phyloP scores from a whole-genome alignment of 2,329 filamentous ascomycete species.

The Penicillium sp. region DNA sequence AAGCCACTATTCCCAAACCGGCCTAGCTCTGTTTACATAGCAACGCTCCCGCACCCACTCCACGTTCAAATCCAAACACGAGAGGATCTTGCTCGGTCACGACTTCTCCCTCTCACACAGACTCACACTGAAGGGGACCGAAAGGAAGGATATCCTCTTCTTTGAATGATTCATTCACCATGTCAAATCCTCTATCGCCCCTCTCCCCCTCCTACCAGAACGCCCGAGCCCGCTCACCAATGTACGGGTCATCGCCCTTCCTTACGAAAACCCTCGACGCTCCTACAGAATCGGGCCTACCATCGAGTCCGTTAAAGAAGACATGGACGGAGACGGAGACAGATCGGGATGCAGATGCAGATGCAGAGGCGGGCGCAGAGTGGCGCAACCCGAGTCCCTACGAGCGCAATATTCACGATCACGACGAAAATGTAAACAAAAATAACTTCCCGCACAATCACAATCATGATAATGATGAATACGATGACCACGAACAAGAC shows the following conservation, averaged over 20 bases:
- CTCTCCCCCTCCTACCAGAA: slow-evolving; percentile 46
- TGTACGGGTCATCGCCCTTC: slow-evolving; percentile 25
- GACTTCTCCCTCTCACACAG: neutral
- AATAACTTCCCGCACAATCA: slow-evolving; percentile 13
- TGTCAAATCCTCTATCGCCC: slow-evolving; percentile 45
- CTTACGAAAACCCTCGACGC: slow-evolving; percentile 24
- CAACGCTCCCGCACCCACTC: slow-evolving; percentile 26
- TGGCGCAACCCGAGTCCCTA: slow-evolving; percentile 13
- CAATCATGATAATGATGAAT: slow-evolving; percentile 24
- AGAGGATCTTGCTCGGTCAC: neutral
- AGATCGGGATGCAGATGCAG: too few species aligned
- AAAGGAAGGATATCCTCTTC: neutral
- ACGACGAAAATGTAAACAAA: slow-evolving; percentile 19
- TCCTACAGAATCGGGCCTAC: slow-evolving; percentile 23
- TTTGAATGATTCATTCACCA: slow-evolving; percentile 11
- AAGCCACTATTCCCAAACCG: slow-evolving; percentile 13
- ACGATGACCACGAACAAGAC: slow-evolving; percentile 24
- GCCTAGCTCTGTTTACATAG: slow-evolving; percentile 37
- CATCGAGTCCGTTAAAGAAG: slow-evolving; percentile 32
- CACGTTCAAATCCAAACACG: slow-evolving; percentile 23
- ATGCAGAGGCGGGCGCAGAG: neutral
- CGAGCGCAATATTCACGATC: neutral
- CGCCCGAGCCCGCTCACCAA: slow-evolving; percentile 35
- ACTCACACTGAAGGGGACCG: neutral
- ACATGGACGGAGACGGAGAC: slow-evolving; percentile 7